Conservation (phyloP, 345 rosid genomes). For the Lumnitzera racemosa region DNA sequence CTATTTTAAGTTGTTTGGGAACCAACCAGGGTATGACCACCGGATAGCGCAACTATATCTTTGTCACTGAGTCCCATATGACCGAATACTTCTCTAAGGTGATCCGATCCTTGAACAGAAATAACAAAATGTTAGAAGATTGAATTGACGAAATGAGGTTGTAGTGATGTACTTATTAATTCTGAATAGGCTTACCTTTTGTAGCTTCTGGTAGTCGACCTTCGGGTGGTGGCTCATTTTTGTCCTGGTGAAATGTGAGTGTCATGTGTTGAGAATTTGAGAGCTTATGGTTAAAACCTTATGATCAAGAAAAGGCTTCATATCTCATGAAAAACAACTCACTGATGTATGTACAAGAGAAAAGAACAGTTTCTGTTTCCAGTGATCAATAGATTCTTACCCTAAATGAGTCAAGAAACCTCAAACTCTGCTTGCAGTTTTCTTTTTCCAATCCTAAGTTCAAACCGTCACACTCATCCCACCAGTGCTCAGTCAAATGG, state of each 20-base stretch:
- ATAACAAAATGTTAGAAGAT: background rate
- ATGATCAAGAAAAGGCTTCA: too few species aligned
- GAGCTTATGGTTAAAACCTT: too few species aligned
- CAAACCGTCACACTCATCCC: too few species aligned
- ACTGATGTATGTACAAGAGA: background rate
- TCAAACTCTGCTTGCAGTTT: too few species aligned
- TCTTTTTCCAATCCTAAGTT: too few species aligned
- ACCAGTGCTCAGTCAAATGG: too few species aligned
- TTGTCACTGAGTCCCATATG: constrained; percentile 81
- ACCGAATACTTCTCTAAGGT: constrained; percentile 76
- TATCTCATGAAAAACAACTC: background rate
- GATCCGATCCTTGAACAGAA: constrained; percentile 57
- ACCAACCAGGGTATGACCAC: constrained; percentile 80
- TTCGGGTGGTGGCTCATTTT: constrained; percentile 71
- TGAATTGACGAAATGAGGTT: too few species aligned
- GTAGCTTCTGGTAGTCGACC: constrained; percentile 88
- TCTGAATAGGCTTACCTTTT: constrained; percentile 32
- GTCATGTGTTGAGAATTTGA: too few species aligned
- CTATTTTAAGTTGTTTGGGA: background rate
- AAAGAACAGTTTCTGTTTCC: too few species aligned
- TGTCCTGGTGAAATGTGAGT: constrained; percentile 44
- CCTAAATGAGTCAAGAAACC: too few species aligned
- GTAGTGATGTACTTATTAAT: background rate
- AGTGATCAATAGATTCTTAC: too few species aligned
- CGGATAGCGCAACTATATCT: constrained; percentile 83